These are phyloP conservation scores for Xylaria sp. DNA, from an alignment of 2,329 filamentous ascomycete genomes.

Conservation along the genomic window DNA sequence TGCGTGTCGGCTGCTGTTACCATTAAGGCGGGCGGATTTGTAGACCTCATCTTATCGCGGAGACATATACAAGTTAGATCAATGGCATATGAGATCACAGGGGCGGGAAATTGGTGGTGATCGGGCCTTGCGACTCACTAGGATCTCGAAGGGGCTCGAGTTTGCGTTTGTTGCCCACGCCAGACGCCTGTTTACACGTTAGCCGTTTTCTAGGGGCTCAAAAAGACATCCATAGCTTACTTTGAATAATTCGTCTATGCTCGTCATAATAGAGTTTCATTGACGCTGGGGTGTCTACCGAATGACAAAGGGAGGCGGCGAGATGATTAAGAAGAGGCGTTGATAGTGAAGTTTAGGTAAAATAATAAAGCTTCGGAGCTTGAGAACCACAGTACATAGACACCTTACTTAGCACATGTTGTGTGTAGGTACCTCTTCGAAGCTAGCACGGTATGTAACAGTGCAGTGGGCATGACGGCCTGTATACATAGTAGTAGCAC, in stretches of 20 bases:
- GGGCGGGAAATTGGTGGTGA: background rate
- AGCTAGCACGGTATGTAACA: too few relatives aligned
- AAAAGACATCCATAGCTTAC: slow-evolving; percentile 46
- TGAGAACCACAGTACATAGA: too few relatives aligned
- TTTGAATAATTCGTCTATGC: slow-evolving; percentile 70
- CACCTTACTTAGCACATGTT: too few relatives aligned
- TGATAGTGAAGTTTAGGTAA: slow-evolving; percentile 3
- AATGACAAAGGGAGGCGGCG: background rate
- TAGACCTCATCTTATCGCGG: slow-evolving; percentile 66
- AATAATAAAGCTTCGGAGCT: background rate
- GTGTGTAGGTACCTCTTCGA: background rate
- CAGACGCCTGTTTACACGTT: slow-evolving; percentile 47
- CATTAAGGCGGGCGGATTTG: slow-evolving; percentile 69
- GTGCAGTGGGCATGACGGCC: too few relatives aligned
- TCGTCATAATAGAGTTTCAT: slow-evolving; percentile 57
- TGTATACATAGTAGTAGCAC: too few relatives aligned
- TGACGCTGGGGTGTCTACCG: background rate
- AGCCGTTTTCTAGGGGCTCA: background rate
- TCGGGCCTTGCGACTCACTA: slow-evolving; percentile 59
- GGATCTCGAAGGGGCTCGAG: slow-evolving; percentile 70
- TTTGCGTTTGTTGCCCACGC: slow-evolving; percentile 70
- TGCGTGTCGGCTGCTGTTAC: slow-evolving; percentile 56
- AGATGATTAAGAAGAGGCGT: background rate
- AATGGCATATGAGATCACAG: slow-evolving; percentile 1
- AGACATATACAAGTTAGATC: slow-evolving; percentile 5